Percentiles rank a stretch among this genome's conserved stretches.
These are phyloP conservation scores for Komagataella populi DNA, from an alignment of 805 yeast species.

Conservation along the genomic window DNA sequence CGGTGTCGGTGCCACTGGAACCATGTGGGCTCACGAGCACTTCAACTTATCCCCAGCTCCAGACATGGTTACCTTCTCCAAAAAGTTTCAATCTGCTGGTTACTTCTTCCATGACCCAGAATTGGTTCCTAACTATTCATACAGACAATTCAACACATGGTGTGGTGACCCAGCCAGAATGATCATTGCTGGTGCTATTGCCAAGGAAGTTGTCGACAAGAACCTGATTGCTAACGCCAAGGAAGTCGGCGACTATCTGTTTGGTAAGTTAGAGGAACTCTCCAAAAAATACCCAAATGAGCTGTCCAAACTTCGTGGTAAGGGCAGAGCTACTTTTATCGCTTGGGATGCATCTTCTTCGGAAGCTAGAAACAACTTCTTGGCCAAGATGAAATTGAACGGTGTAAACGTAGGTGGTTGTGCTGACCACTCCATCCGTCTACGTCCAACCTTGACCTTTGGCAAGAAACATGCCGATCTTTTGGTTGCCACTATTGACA, in stretches of 20 bases:
- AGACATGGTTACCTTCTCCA: constrained; percentile 59
- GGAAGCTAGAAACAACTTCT: constrained; percentile 30
- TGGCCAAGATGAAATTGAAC: constrained; percentile 27
- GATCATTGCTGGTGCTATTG: constrained; percentile 46
- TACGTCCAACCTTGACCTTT: constrained; percentile 54
- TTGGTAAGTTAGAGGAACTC: constrained; percentile 23
- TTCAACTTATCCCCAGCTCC: constrained; percentile 49
- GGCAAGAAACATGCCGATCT: constrained; percentile 49
- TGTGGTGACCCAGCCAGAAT: constrained; percentile 67
- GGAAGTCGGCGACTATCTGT: constrained; percentile 42
- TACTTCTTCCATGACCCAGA: constrained; percentile 48
- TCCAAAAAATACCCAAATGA: constrained; percentile 25
- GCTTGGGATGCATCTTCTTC: constrained; percentile 44
- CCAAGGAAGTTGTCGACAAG: constrained; percentile 36
- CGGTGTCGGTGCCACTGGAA: constrained; percentile 64
- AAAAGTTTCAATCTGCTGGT: constrained; percentile 65
- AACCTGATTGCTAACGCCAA: constrained; percentile 34
- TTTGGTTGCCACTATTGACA: constrained; percentile 26
- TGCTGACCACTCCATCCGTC: constrained; percentile 42
- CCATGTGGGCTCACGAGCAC: constrained; percentile 63
- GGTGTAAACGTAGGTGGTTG: constrained; percentile 64
- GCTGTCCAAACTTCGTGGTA: constrained; percentile 43
- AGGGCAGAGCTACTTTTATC: constrained; percentile 48
- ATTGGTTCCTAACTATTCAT: constrained; percentile 46
- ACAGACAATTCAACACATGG: constrained; percentile 68